Percentiles rank a stretch among this genome's conserved stretches.
Evolutionary conservation across 2,329 filamentous ascomycete genomes (phyloP).

Genomic region (Fusarium falciforme): DNA sequence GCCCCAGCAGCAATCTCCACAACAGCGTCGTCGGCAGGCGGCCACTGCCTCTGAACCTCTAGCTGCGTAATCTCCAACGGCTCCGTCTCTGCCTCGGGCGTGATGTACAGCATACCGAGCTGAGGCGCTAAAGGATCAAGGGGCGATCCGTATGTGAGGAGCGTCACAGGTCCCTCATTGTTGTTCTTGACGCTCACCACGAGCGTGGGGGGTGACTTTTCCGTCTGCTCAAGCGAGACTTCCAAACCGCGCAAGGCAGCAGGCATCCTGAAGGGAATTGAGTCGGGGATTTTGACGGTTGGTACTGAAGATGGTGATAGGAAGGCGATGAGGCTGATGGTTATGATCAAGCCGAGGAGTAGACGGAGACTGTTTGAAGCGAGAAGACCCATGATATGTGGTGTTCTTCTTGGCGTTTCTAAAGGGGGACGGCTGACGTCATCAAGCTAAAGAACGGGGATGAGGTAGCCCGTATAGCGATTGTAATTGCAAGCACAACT

Average conservation of each 20-base stretch:
- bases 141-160: constrained; percentile 59
- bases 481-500: not conserved
- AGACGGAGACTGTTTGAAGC: constrained; percentile 32
- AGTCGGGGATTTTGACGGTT: constrained; percentile 7
- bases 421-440: not conserved
- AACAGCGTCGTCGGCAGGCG: constrained; percentile 52
- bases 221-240: constrained; percentile 48
- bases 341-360: constrained; percentile 35
- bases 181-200: constrained; percentile 55
- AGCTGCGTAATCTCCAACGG: constrained; percentile 53
- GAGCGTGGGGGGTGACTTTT: constrained; percentile 51
- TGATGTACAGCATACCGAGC: constrained; percentile 56
- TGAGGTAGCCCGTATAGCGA: not conserved
- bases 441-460: not conserved
- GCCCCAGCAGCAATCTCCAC: constrained; percentile 54
- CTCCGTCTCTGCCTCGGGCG: constrained; percentile 46
- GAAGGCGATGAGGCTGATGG: constrained; percentile 36
- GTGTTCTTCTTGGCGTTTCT: not conserved
- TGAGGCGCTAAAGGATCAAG: constrained; percentile 56
- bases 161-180: constrained; percentile 51
- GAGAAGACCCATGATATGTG: constrained; percentile 32
- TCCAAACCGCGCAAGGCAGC: constrained; percentile 42
- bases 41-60: constrained; percentile 55
- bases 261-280: constrained; percentile 32
- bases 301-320: constrained; percentile 18